phyloP scores from a whole-genome alignment of 345 rosid species.

The Clarkia xantiana region DNA sequence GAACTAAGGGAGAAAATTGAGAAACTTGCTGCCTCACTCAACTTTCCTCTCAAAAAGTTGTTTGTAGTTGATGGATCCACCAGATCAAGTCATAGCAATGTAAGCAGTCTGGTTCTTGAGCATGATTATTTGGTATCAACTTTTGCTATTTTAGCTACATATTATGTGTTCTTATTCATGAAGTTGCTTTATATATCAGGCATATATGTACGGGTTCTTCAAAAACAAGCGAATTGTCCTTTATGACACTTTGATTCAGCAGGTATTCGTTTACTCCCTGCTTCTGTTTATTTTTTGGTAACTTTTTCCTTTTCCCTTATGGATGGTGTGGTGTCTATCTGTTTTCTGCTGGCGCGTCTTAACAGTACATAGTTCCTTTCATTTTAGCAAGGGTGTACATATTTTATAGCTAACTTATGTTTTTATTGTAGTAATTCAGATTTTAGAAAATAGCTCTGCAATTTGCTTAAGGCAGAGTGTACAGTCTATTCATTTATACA shows the following conservation, averaged over 20 bases:
- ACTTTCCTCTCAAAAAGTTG: conserved; percentile 86
- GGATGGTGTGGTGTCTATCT: no score
- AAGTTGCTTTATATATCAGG: conserved; percentile 26
- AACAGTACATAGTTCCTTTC: no score
- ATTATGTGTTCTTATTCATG: background rate
- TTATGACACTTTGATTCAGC: conserved; percentile 94
- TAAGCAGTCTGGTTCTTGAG: conserved; percentile 23
- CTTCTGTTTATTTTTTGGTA: no score
- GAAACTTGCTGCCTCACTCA: conserved; percentile 76
- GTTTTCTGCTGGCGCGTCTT: no score
- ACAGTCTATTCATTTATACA: no score
- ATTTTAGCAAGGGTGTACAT: no score
- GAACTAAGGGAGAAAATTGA: conserved; percentile 68
- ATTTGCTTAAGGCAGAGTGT: no score
- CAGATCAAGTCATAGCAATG: conserved; percentile 99
- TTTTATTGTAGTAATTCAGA: no score
- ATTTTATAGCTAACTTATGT: no score
- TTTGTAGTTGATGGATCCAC: conserved; percentile 99
- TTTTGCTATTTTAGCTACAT: background rate
- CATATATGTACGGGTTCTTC: conserved; percentile 98
- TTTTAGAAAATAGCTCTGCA: no score
- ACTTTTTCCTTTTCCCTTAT: no score
- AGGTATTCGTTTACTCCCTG: conserved; percentile 25
- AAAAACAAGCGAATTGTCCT: conserved; percentile 98
- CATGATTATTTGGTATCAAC: background rate